Conservation (phyloP, 2,329 filamentous ascomycete genomes). For the Aspergillus udagawae region DNA sequence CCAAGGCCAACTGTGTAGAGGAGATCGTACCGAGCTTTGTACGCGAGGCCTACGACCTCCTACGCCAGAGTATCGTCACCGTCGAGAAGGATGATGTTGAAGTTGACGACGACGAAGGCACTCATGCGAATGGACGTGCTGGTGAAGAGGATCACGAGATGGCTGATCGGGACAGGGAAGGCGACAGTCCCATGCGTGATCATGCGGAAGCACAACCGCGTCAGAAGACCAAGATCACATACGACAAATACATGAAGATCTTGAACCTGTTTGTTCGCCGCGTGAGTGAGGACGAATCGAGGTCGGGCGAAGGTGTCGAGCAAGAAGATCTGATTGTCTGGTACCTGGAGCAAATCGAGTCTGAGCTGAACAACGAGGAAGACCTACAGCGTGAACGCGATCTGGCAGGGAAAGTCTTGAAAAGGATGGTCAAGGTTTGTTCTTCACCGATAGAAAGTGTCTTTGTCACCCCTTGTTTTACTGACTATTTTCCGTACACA, state of each 20-base stretch:
- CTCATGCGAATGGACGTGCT: conserved; percentile 44
- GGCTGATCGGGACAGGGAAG: conserved; percentile 45
- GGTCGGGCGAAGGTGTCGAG: conserved; percentile 75
- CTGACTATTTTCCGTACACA: conserved; percentile 20
- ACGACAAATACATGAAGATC: conserved; percentile 91
- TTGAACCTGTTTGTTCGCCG: conserved; percentile 79
- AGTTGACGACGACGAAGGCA: conserved; percentile 76
- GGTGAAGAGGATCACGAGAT: conserved; percentile 50
- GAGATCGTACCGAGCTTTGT: conserved; percentile 84
- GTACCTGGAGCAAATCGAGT: conserved; percentile 90
- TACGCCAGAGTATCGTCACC: conserved; percentile 92
- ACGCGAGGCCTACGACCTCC: conserved; percentile 82
- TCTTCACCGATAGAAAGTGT: neutral
- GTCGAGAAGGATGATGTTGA: conserved; percentile 98
- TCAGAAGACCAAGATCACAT: conserved; percentile 82
- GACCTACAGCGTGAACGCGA: conserved; percentile 71
- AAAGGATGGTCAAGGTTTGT: conserved; percentile 89
- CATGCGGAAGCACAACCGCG: conserved; percentile 47
- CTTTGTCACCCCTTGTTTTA: conserved; percentile 1
- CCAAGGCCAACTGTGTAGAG: conserved; percentile 93
- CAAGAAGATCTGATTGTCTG: conserved; percentile 77
- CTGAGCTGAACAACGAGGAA: conserved; percentile 74
- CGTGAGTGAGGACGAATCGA: conserved; percentile 75
- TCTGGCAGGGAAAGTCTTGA: conserved; percentile 79
- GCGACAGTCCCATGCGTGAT: conserved; percentile 53